These are phyloP conservation scores for Candida dajiaensis DNA, from an alignment of 805 yeast genomes.

Conservation along the genomic window DNA sequence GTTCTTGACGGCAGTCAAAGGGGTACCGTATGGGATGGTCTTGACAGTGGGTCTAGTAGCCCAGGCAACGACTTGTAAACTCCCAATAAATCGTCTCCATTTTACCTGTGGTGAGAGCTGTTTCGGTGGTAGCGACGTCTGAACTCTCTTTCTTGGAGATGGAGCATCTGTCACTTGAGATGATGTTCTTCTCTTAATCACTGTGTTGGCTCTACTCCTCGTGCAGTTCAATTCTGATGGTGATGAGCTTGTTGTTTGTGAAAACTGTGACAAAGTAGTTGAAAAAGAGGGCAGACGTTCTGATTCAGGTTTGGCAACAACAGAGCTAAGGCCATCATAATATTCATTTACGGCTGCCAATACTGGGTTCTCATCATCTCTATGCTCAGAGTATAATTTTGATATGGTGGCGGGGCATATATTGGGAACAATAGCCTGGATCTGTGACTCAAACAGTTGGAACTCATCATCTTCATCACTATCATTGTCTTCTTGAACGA, in stretches of 20 bases:
- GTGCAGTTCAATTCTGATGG: background rate
- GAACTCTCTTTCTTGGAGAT: slow-evolving; percentile 1
- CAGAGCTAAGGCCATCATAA: slow-evolving; percentile 24
- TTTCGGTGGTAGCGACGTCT: slow-evolving; percentile 4
- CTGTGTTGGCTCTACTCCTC: background rate
- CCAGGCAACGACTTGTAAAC: slow-evolving; percentile 58
- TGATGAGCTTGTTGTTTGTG: background rate
- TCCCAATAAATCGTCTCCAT: slow-evolving; percentile 52
- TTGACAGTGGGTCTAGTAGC: slow-evolving; percentile 60
- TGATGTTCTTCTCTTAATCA: background rate
- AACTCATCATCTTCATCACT: slow-evolving; percentile 14
- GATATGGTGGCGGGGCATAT: slow-evolving; percentile 20
- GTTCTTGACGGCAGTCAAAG: slow-evolving; percentile 32
- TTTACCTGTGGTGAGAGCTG: slow-evolving; percentile 10
- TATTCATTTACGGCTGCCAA: slow-evolving; percentile 35
- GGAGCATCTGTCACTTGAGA: background rate
- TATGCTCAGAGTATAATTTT: slow-evolving; percentile 24
- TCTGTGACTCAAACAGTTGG: slow-evolving; percentile 25
- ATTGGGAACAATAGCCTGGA: slow-evolving; percentile 31
- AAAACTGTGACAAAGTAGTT: background rate
- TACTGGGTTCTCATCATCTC: slow-evolving; percentile 23
- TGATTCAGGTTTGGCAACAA: background rate
- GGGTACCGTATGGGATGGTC: slow-evolving; percentile 40
- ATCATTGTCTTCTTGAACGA: slow-evolving; percentile 1
- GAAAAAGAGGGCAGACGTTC: background rate